Conservation (phyloP, 805 yeast genomes). For the Barnettozyma vustinii region DNA sequence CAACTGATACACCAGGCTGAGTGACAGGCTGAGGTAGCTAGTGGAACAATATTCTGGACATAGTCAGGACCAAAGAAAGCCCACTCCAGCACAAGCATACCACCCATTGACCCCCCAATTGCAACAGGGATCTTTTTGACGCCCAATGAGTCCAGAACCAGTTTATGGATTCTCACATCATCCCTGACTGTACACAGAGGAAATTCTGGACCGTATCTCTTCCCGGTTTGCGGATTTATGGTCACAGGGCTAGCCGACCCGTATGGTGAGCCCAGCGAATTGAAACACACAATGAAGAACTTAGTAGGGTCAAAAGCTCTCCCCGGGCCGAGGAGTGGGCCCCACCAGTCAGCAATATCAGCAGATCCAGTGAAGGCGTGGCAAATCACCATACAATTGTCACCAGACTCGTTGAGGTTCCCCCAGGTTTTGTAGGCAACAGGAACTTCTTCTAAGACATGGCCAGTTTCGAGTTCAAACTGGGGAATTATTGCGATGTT, state of each 20-base stretch:
- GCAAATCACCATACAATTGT: constrained; percentile 84
- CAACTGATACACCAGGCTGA: constrained; percentile 99
- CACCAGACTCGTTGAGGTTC: constrained; percentile 56
- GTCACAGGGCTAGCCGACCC: constrained; percentile 93
- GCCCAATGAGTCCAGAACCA: constrained; percentile 73
- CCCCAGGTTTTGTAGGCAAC: constrained; percentile 98
- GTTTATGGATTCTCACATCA: constrained; percentile 74
- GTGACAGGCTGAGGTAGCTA: constrained; percentile 92
- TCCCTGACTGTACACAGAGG: constrained; percentile 93
- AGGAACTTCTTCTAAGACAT: constrained; percentile 64
- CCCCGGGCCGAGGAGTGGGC: constrained; percentile 81
- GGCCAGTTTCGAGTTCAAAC: constrained; percentile 78
- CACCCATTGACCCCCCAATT: constrained; percentile 99
- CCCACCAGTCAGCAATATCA: constrained; percentile 99
- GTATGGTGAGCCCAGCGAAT: constrained; percentile 94
- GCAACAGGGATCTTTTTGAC: constrained; percentile 78
- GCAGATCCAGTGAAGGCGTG: constrained; percentile 96
- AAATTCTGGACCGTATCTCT: constrained; percentile 87
- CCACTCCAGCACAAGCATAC: constrained; percentile 92
- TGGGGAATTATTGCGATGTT: constrained; percentile 72
- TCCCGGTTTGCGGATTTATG: constrained; percentile 67
- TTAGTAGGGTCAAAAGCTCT: constrained; percentile 88
- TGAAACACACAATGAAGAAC: constrained; percentile 81
- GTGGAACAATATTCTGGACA: constrained; percentile 68
- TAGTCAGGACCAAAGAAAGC: constrained; percentile 62